phyloP scores from a whole-genome alignment of 2,329 filamentous ascomycete species.

The Talaromyces sp. region DNA sequence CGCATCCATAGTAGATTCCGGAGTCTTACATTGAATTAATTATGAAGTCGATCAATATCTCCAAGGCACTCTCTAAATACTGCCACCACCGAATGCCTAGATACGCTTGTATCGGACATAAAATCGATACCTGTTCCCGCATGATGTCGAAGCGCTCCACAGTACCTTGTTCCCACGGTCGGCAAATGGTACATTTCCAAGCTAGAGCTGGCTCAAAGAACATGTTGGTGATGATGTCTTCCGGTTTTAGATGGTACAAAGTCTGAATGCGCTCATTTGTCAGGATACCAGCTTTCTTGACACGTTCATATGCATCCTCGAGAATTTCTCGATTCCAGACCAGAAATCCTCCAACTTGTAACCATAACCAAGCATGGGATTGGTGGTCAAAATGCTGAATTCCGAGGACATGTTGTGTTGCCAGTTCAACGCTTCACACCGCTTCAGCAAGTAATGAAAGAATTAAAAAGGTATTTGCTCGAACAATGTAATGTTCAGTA shows the following conservation, averaged over 20 bases:
- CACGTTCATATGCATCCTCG: background rate
- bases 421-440: too few relatives aligned
- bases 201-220: slow-evolving; percentile 10
- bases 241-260: background rate
- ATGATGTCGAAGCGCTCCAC: background rate
- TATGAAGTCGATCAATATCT: background rate
- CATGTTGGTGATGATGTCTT: slow-evolving; percentile 25
- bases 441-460: too few relatives aligned
- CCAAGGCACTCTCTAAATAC: background rate
- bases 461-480: too few relatives aligned
- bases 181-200: slow-evolving; percentile 2
- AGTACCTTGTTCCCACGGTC: background rate
- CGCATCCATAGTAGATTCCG: too few relatives aligned
- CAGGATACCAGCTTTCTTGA: background rate
- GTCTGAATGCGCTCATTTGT: background rate
- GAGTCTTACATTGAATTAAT: background rate
- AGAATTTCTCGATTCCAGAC: too few relatives aligned
- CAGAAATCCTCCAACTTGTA: too few relatives aligned
- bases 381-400: too few relatives aligned
- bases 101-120: background rate
- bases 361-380: too few relatives aligned
- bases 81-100: background rate
- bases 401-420: too few relatives aligned
- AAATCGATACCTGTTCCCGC: background rate
- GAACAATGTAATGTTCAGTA: too few relatives aligned